phyloP scores from a whole-genome alignment of 352 stramenopile genomes.

The Phytophthora fragariae region DNA sequence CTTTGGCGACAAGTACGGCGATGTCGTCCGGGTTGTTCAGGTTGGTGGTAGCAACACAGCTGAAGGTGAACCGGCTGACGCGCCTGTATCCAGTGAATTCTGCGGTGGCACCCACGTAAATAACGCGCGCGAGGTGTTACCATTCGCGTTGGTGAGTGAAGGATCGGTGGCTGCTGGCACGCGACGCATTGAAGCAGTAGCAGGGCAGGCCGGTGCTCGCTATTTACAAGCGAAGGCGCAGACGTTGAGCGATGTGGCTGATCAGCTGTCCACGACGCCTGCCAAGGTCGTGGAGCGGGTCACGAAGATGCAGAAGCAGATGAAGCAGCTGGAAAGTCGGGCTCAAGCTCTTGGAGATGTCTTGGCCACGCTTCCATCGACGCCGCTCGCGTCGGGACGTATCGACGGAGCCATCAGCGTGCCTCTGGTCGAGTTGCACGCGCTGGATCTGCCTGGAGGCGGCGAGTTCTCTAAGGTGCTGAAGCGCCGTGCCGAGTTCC shows the following conservation, averaged over 20 bases:
- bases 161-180: constrained; percentile 82
- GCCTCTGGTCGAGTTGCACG: constrained; percentile 48
- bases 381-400: constrained; percentile 41
- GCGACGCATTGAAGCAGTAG: constrained; percentile 74
- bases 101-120: constrained; percentile 80
- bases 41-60: constrained; percentile 41
- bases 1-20: constrained; percentile 88
- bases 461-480: constrained; percentile 62
- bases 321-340: constrained; percentile 67
- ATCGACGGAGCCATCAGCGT: constrained; percentile 28
- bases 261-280: constrained; percentile 65
- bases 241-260: constrained; percentile 53
- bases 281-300: constrained; percentile 73
- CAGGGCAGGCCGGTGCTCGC: constrained; percentile 55
- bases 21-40: constrained; percentile 76
- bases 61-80: background rate
- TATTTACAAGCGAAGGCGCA: constrained; percentile 71
- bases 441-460: constrained; percentile 25
- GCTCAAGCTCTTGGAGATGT: constrained; percentile 61
- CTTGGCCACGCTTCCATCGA: constrained; percentile 50
- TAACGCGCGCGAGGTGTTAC: constrained; percentile 60
- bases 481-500: constrained; percentile 67
- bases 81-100: constrained; percentile 63
- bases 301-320: constrained; percentile 73
- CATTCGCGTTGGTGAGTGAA: constrained; percentile 80